Evolutionary conservation across 2,329 filamentous ascomycete genomes (phyloP).

Genomic region (Trichoderma hamatum): DNA sequence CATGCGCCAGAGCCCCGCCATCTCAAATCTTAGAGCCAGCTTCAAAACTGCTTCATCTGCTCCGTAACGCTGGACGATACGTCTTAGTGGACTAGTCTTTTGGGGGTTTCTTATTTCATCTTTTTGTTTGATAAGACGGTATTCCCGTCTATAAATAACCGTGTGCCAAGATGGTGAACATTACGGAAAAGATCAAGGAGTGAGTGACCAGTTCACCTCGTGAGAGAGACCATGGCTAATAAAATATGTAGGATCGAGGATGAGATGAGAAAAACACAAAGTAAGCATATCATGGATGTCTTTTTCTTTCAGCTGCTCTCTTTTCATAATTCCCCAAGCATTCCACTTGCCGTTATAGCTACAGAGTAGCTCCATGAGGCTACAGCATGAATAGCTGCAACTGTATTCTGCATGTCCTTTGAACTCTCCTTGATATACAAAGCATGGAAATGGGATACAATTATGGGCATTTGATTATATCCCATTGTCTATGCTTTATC

Average conservation of each 20-base stretch:
- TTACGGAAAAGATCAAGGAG: slow-evolving; percentile 99
- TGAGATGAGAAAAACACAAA: slow-evolving; percentile 99
- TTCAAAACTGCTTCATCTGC: background rate
- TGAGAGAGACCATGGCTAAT: slow-evolving; percentile 31
- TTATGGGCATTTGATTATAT: background rate
- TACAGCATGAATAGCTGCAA: background rate
- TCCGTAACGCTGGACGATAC: background rate
- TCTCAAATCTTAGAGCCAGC: background rate
- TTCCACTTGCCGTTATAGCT: background rate
- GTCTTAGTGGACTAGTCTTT: background rate
- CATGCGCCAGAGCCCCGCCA: slow-evolving; percentile 17
- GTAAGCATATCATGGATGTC: slow-evolving; percentile 56
- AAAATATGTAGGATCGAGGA: slow-evolving; percentile 82
- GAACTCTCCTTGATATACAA: background rate
- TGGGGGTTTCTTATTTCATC: background rate
- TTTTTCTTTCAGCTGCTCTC: background rate
- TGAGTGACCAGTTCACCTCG: slow-evolving; percentile 49
- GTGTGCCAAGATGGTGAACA: slow-evolving; percentile 83
- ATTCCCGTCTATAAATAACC: slow-evolving; percentile 39
- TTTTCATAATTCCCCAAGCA: background rate
- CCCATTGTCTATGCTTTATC: background rate
- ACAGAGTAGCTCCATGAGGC: background rate
- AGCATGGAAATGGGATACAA: background rate
- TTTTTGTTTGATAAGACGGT: slow-evolving; percentile 33
- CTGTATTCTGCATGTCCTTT: background rate